A percentile compares a stretch with the other conserved stretches of the same genome.
Conservation (phyloP, 257 asterid species). For the Avicennia marina region DNA sequence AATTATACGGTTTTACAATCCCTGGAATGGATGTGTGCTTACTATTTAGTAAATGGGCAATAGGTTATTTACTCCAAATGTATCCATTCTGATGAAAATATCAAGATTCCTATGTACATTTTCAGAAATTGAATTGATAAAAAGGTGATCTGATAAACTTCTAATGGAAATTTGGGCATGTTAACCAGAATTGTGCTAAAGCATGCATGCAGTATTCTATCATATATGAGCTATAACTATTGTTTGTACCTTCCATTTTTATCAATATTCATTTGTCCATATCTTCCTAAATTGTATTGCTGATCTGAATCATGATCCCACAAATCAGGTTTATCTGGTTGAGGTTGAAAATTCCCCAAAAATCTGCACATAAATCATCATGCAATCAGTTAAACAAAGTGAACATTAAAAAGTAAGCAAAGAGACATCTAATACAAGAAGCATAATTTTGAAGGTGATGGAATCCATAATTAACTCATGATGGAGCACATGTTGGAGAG, state of each 20-base stretch:
- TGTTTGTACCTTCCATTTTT: constrained; percentile 51
- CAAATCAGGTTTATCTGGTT: constrained; percentile 71
- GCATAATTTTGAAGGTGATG: constrained; percentile 3
- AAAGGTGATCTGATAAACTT: no score
- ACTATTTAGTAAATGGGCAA: no score
- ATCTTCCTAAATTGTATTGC: constrained; percentile 47
- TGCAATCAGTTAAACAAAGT: constrained; percentile 15
- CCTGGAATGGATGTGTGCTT: no score
- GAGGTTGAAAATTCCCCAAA: constrained; percentile 90
- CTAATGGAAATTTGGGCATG: no score
- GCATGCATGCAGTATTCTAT: constrained; percentile 11
- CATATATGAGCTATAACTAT: constrained; percentile 14
- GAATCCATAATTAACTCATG: constrained; percentile 9
- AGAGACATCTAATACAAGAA: constrained; percentile 11
- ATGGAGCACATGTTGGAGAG: constrained; percentile 5
- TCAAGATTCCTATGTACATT: no score
- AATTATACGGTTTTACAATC: no score
- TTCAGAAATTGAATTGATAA: no score
- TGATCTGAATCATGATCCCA: constrained; percentile 84
- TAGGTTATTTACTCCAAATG: no score
- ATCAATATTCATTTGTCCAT: constrained; percentile 44
- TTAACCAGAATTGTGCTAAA: no score
- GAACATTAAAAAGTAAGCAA: constrained; percentile 3
- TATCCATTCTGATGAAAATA: no score
- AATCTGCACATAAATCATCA: constrained; percentile 51